Conservation (phyloP, 2,329 filamentous ascomycete species). For the Aspergillaceae sp. region DNA sequence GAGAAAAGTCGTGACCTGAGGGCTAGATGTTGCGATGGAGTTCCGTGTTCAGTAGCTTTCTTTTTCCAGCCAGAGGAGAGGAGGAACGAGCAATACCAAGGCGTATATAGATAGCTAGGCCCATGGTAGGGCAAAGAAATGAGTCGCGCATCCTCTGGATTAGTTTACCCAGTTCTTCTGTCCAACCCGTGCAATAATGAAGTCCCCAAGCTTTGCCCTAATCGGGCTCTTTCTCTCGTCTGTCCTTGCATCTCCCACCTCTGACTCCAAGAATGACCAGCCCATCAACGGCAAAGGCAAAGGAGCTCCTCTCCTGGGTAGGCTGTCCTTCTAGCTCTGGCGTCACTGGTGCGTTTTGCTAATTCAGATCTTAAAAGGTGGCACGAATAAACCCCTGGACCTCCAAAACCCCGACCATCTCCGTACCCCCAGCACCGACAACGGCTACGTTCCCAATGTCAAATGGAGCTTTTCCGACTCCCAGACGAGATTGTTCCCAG, state of each 20-base stretch:
- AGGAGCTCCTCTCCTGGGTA: constrained; percentile 52
- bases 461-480: constrained; percentile 65
- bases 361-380: constrained; percentile 39
- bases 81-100: not conserved
- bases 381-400: constrained; percentile 55
- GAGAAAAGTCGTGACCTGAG: not conserved
- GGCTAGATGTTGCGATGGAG: not conserved
- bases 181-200: not conserved
- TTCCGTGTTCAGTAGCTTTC: not conserved
- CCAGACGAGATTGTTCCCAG: constrained; percentile 52
- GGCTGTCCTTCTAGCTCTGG: constrained; percentile 1
- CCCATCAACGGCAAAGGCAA: constrained; percentile 50
- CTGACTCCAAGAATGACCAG: constrained; percentile 44
- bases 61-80: not conserved
- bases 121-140: not conserved
- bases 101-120: not conserved
- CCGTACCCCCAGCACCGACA: constrained; percentile 53
- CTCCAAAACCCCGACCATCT: constrained; percentile 57
- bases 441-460: constrained; percentile 56
- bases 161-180: not conserved
- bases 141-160: not conserved
- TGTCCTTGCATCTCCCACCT: constrained; percentile 9
- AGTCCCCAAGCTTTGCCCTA: not conserved
- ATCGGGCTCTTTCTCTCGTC: constrained; percentile 10
- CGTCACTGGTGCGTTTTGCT: not conserved